phyloP scores from a whole-genome alignment of 2,329 filamentous ascomycete species.

The Cercospora janseana region DNA sequence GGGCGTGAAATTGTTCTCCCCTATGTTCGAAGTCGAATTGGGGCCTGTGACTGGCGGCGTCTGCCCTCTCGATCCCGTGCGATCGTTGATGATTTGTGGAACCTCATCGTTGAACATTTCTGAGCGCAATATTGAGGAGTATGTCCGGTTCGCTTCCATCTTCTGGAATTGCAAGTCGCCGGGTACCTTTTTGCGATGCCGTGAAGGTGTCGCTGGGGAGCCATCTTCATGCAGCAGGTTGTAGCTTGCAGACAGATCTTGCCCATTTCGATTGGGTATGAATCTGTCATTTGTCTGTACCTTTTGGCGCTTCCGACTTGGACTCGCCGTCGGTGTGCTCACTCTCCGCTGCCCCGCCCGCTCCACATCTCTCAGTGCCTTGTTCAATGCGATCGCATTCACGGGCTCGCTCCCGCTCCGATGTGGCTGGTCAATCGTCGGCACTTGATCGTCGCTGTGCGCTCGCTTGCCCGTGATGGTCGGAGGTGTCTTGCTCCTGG shows the following conservation, averaged over 20 bases:
- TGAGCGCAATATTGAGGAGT: constrained; percentile 79
- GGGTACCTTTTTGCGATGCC: constrained; percentile 82
- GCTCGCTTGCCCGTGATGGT: constrained; percentile 51
- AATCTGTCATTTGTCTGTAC: constrained; percentile 68
- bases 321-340: constrained; percentile 63
- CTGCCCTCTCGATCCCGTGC: constrained; percentile 53
- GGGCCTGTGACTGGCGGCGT: constrained; percentile 72
- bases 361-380: constrained; percentile 61
- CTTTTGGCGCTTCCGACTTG: constrained; percentile 66
- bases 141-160: constrained; percentile 92
- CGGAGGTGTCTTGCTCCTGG: constrained; percentile 60
- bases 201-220: constrained; percentile 86
- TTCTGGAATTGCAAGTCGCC: constrained; percentile 92
- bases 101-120: constrained; percentile 91
- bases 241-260: constrained; percentile 91
- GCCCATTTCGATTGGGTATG: constrained; percentile 88
- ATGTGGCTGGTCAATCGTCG: constrained; percentile 21
- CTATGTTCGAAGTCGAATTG: constrained; percentile 66
- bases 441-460: constrained; percentile 35
- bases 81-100: constrained; percentile 71
- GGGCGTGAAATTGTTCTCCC: constrained; percentile 70
- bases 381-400: constrained; percentile 59
- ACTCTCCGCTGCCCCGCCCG: constrained; percentile 56
- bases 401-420: constrained; percentile 53
- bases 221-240: constrained; percentile 88